Percentiles rank a stretch among this genome's conserved stretches.
These are phyloP conservation scores for Aureobasidium sp. DNA, from an alignment of 2,329 filamentous ascomycete species.

Conservation along the genomic window DNA sequence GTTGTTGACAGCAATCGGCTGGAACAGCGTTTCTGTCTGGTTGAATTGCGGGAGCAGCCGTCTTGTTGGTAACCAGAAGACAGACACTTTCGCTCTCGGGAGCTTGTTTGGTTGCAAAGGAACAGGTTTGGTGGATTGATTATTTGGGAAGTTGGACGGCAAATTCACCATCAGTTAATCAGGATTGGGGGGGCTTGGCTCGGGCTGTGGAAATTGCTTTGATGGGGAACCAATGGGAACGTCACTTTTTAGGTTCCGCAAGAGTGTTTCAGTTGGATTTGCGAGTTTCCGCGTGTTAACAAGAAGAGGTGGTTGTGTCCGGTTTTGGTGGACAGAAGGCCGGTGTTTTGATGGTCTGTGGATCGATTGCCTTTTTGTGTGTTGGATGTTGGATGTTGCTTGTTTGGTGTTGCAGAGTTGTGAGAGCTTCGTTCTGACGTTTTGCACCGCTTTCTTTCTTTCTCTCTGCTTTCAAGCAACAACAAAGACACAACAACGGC, in stretches of 20 bases:
- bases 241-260: neutral
- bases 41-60: constrained; percentile 2
- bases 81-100: neutral
- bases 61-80: neutral
- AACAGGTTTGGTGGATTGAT: neutral
- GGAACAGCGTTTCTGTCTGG: neutral
- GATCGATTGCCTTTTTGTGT: neutral
- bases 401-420: neutral
- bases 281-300: too few species aligned
- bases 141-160: neutral
- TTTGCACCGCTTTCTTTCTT: neutral
- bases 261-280: neutral
- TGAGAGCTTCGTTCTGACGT: neutral
- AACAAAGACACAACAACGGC: neutral
- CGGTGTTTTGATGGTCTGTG: neutral
- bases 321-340: neutral
- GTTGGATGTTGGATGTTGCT: neutral
- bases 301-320: too few species aligned
- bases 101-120: neutral
- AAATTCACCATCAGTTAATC: neutral
- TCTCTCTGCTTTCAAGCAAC: neutral
- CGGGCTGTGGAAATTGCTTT: neutral
- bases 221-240: neutral
- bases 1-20: neutral
- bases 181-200: neutral